A percentile compares a stretch with the other conserved stretches of the same genome.
Conservation (phyloP, 2,329 filamentous ascomycete species). For the Aspergillus phoenicis region DNA sequence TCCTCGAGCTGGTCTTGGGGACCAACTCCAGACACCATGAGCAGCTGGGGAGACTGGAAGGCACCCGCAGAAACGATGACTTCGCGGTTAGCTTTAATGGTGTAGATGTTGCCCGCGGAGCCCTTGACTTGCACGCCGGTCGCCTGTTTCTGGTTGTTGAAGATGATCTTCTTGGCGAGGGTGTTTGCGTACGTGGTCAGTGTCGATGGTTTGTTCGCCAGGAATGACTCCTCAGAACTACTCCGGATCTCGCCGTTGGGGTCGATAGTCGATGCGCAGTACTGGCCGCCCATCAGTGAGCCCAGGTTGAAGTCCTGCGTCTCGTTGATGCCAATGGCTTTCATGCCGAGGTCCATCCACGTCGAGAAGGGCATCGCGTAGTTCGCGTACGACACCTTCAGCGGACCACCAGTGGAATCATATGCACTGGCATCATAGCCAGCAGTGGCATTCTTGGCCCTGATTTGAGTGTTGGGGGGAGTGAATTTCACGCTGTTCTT, state of each 20-base stretch:
- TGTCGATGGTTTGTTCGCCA: slow-evolving; percentile 32
- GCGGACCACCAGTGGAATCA: slow-evolving; percentile 31
- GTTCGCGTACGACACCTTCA: slow-evolving; percentile 47
- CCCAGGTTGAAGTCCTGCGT: slow-evolving; percentile 47
- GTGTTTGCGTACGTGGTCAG: slow-evolving; percentile 48
- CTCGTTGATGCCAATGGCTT: slow-evolving; percentile 45
- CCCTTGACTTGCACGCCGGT: slow-evolving; percentile 43
- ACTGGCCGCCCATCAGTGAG: slow-evolving; percentile 44
- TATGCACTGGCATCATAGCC: slow-evolving; percentile 25
- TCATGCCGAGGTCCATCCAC: slow-evolving; percentile 44
- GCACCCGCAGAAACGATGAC: slow-evolving; percentile 55
- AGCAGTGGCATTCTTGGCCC: slow-evolving; percentile 25
- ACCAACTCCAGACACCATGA: slow-evolving; percentile 56
- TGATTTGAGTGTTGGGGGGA: slow-evolving; percentile 17
- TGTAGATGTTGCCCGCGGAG: slow-evolving; percentile 22
- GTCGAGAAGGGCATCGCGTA: slow-evolving; percentile 44
- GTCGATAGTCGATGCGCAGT: slow-evolving; percentile 38
- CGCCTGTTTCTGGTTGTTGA: slow-evolving; percentile 41
- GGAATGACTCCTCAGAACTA: slow-evolving; percentile 40
- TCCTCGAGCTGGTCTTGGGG: slow-evolving; percentile 34
- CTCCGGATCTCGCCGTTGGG: slow-evolving; percentile 29
- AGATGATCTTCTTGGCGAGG: slow-evolving; percentile 51
- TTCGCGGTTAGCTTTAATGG: slow-evolving; percentile 54
- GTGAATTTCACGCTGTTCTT: slow-evolving; percentile 33
- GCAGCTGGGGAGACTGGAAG: slow-evolving; percentile 49